phyloP scores from a whole-genome alignment of 2,329 filamentous ascomycete species.

The Penicillium sp. region DNA sequence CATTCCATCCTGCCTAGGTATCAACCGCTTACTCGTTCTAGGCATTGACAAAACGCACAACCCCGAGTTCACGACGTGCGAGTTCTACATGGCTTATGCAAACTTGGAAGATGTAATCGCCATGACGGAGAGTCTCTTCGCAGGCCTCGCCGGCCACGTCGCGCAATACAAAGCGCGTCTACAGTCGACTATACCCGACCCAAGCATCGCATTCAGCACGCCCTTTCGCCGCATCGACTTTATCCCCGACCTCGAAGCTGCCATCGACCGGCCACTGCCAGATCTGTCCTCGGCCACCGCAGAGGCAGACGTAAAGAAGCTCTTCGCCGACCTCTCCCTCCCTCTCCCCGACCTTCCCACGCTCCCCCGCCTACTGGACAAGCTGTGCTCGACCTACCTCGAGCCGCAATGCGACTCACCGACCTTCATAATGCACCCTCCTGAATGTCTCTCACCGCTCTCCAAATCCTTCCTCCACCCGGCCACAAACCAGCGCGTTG shows the following conservation, averaged over 20 bases:
- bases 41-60: slow-evolving; percentile 84
- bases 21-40: slow-evolving; percentile 17
- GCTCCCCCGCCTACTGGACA: slow-evolving; percentile 72
- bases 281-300: slow-evolving; percentile 56
- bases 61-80: slow-evolving; percentile 94
- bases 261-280: slow-evolving; percentile 63
- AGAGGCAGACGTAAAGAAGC: slow-evolving; percentile 52
- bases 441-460: slow-evolving; percentile 84
- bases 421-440: slow-evolving; percentile 85
- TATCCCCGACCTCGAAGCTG: slow-evolving; percentile 70
- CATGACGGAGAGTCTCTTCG: slow-evolving; percentile 70
- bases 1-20: too few relatives aligned
- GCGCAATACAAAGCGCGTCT: slow-evolving; percentile 37
- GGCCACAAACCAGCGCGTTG: slow-evolving; percentile 62
- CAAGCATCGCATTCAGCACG: slow-evolving; percentile 54
- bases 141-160: slow-evolving; percentile 54
- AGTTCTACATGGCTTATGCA: slow-evolving; percentile 88
- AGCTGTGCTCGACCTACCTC: slow-evolving; percentile 69
- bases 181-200: slow-evolving; percentile 42
- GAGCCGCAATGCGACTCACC: slow-evolving; percentile 71
- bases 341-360: slow-evolving; percentile 51
- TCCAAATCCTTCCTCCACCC: slow-evolving; percentile 79
- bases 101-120: slow-evolving; percentile 70
- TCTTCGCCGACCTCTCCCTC: slow-evolving; percentile 52
- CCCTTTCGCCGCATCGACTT: slow-evolving; percentile 70